Percentiles rank a stretch among this genome's conserved stretches.
Evolutionary conservation across 2,329 filamentous ascomycete genomes (phyloP).

Genomic region (Elsinoe necatrix): DNA sequence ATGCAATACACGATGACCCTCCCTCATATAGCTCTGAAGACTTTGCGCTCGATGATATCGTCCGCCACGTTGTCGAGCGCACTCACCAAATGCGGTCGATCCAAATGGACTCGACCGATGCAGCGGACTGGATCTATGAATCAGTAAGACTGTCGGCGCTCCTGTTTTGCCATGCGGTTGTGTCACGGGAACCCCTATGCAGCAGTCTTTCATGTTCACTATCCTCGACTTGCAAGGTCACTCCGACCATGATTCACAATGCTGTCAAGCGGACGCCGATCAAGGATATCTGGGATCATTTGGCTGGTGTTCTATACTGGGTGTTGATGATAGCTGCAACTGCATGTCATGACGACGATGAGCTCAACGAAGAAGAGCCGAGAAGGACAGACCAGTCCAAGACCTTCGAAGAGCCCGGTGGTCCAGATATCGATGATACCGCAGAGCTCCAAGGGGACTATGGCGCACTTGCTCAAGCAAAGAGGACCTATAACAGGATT

Average conservation of each 20-base stretch:
- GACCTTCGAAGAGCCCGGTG: not conserved
- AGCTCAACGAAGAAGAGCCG: not conserved
- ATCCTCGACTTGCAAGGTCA: not conserved
- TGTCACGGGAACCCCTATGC: constrained; percentile 20
- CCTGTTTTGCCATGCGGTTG: constrained; percentile 25
- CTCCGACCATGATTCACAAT: constrained; percentile 20
- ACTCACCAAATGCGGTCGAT: not conserved
- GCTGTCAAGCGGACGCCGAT: constrained; percentile 24
- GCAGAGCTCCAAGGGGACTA: not conserved
- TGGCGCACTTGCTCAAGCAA: not conserved
- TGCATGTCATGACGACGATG: constrained; percentile 21
- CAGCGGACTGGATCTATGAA: constrained; percentile 21
- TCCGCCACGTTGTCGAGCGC: not conserved
- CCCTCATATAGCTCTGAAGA: not conserved
- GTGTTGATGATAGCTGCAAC: constrained; percentile 25
- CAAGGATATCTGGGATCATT: constrained; percentile 26
- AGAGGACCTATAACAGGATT: not conserved
- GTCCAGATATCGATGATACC: not conserved
- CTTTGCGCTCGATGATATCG: not conserved
- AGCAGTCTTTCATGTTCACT: not conserved
- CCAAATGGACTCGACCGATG: not conserved
- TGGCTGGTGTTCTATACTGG: constrained; percentile 30
- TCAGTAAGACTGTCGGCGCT: constrained; percentile 23
- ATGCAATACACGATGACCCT: not conserved
- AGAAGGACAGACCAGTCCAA: not conserved